Evolutionary conservation across 257 asterid species (phyloP).

Genomic region (Eustoma russellianum): DNA sequence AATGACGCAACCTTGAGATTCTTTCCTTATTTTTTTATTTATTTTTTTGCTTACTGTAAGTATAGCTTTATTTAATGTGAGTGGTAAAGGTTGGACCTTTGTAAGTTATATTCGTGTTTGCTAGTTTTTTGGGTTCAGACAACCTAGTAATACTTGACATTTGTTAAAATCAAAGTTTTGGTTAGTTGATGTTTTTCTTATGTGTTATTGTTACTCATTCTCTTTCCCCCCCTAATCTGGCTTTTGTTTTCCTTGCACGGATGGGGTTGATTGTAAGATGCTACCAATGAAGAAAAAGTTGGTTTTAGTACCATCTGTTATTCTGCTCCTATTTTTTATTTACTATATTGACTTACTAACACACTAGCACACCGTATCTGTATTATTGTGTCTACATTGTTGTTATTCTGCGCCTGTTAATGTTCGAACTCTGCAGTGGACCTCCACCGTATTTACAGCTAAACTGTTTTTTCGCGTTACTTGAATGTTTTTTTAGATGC

Average conservation of each 20-base stretch:
- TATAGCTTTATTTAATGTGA: no score
- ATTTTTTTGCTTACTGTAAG: no score
- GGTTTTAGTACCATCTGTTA: constrained; percentile 52
- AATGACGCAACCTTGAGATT: not conserved
- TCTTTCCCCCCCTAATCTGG: not conserved
- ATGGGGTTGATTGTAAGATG: constrained; percentile 10
- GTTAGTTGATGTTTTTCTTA: no score
- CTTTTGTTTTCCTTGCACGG: constrained; percentile 23
- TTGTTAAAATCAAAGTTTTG: no score
- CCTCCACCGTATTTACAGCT: constrained; percentile 53
- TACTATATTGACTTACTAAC: no score
- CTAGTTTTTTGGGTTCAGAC: not conserved
- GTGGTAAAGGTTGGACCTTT: no score
- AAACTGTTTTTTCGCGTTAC: constrained; percentile 14
- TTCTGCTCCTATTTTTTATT: constrained; percentile 44
- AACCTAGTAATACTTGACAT: no score
- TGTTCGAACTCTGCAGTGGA: constrained; percentile 59
- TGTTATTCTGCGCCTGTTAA: constrained; percentile 52
- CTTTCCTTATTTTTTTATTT: not conserved
- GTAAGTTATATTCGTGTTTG: not conserved
- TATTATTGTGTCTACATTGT: no score
- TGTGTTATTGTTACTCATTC: no score
- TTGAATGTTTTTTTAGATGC: not conserved
- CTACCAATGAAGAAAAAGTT: constrained; percentile 23
- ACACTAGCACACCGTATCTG: no score